A percentile compares a stretch with the other conserved stretches of the same genome.
Evolutionary conservation across 163 green algal species (phyloP).

Genomic region (Dunaliella salina): DNA sequence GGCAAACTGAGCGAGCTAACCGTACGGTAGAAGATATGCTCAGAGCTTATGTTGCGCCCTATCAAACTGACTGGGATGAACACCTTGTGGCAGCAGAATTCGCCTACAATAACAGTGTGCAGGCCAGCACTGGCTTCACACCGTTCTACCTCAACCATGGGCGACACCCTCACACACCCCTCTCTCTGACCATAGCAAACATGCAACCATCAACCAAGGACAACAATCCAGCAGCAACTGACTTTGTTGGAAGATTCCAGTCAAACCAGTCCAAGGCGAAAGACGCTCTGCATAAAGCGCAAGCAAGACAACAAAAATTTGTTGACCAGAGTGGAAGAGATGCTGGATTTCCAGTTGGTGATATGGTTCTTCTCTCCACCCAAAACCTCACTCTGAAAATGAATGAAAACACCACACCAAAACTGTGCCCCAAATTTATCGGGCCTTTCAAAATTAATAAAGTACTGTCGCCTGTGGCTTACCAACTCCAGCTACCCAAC

Average conservation of each 20-base stretch:
- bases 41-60: slow-evolving; percentile 25
- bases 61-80: slow-evolving; percentile 26
- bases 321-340: not conserved
- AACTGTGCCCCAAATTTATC: too few species aligned
- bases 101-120: slow-evolving; percentile 41
- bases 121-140: slow-evolving; percentile 6
- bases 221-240: not conserved
- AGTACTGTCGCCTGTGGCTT: too few species aligned
- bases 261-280: not conserved
- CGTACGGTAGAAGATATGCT: slow-evolving; percentile 53
- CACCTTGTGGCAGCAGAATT: slow-evolving; percentile 30
- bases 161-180: slow-evolving; percentile 19
- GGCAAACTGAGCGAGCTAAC: slow-evolving; percentile 57
- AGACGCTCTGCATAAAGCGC: not conserved
- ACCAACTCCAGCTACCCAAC: too few species aligned
- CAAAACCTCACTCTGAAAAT: too few species aligned
- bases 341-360: not conserved
- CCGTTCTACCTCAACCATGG: slow-evolving; percentile 26
- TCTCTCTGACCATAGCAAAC: slow-evolving; percentile 1
- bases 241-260: not conserved
- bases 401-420: too few species aligned
- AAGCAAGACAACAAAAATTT: not conserved
- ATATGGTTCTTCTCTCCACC: not conserved
- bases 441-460: too few species aligned
- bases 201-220: not conserved